These are phyloP conservation scores for Aspergillus sergii DNA, from an alignment of 2,329 filamentous ascomycete genomes.

Conservation along the genomic window DNA sequence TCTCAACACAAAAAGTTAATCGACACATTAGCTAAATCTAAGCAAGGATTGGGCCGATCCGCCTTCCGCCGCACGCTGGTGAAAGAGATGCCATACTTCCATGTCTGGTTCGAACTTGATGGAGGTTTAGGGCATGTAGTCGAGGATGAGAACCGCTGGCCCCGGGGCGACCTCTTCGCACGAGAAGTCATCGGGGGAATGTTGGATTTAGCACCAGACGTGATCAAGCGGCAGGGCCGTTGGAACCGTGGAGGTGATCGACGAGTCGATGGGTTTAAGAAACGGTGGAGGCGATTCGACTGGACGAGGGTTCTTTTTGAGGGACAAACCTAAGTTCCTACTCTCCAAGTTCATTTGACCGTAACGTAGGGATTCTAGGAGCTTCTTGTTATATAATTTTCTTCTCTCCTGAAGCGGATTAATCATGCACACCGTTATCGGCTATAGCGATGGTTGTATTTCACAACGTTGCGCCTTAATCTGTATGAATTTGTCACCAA, in stretches of 20 bases:
- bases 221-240: constrained; percentile 86
- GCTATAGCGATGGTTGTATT: neutral
- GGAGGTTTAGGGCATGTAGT: constrained; percentile 91
- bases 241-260: constrained; percentile 71
- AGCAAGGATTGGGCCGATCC: constrained; percentile 69
- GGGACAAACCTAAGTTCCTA: constrained; percentile 28
- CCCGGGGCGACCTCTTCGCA: constrained; percentile 87
- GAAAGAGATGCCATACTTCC: constrained; percentile 98
- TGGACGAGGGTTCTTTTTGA: constrained; percentile 71
- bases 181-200: constrained; percentile 91
- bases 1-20: constrained; percentile 93
- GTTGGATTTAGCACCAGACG: constrained; percentile 76
- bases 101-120: constrained; percentile 92
- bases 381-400: neutral
- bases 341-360: neutral
- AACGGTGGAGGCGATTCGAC: constrained; percentile 89
- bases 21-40: constrained; percentile 68
- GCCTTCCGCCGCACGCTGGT: constrained; percentile 83
- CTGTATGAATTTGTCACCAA: neutral
- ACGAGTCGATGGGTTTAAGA: constrained; percentile 76
- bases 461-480: neutral
- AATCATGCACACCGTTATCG: neutral
- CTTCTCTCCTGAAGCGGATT: neutral
- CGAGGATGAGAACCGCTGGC: constrained; percentile 84
- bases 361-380: neutral